Percentiles rank a stretch among this genome's conserved stretches.
Conservation (phyloP, 2,329 filamentous ascomycete species). For the Microdochium bolleyi region DNA sequence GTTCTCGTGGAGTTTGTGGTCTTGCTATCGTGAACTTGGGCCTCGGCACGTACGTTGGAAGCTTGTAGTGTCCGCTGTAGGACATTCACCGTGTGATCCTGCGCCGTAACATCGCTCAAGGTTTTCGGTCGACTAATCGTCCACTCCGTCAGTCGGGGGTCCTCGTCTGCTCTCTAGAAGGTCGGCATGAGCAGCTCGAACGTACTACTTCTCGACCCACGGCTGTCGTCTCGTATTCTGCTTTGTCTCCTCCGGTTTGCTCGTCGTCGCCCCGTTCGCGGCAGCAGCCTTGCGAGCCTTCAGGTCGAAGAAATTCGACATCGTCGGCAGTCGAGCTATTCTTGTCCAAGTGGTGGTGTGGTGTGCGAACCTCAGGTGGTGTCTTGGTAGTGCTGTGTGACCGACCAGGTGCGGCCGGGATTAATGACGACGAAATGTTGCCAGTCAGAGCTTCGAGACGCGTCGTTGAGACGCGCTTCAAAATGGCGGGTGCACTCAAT, state of each 20-base stretch:
- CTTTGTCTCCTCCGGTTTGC: conserved; percentile 58
- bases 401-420: neutral
- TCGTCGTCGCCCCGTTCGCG: conserved; percentile 50
- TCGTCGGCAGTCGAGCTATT: conserved; percentile 22
- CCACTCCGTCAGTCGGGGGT: conserved; percentile 16
- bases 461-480: neutral
- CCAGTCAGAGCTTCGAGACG: neutral
- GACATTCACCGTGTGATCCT: conserved; percentile 93
- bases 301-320: conserved; percentile 93
- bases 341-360: neutral
- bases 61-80: conserved; percentile 89
- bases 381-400: neutral
- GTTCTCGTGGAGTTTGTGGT: conserved; percentile 1
- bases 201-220: conserved; percentile 99
- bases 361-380: neutral
- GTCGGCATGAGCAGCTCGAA: conserved; percentile 4
- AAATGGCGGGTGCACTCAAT: neutral
- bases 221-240: conserved; percentile 67
- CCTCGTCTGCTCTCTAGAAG: neutral
- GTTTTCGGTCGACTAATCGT: conserved; percentile 75
- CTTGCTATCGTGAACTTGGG: neutral
- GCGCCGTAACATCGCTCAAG: conserved; percentile 88
- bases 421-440: neutral
- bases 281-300: conserved; percentile 81
- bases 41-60: conserved; percentile 57